Conservation (phyloP, 1,139 yeast genomes). For the Kodamaea anthophila region DNA sequence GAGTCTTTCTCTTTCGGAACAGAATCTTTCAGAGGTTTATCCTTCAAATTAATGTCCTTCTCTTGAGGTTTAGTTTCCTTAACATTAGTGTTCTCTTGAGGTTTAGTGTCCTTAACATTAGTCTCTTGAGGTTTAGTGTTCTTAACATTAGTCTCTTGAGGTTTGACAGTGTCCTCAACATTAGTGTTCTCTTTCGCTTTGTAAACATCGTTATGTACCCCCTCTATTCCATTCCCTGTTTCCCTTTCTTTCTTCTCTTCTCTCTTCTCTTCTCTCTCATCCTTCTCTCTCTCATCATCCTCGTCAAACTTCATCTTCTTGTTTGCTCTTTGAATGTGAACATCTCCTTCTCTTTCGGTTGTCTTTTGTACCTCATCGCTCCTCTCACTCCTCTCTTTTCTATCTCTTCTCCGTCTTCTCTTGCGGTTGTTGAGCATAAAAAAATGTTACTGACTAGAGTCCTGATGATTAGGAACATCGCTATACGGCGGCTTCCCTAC, state of each 20-base stretch:
- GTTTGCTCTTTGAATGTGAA: slow-evolving; percentile 13
- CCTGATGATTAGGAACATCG: background rate
- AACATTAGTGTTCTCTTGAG: slow-evolving; percentile 1
- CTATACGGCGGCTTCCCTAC: too few species aligned
- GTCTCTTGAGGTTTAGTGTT: background rate
- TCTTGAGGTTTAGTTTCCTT: background rate
- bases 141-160: background rate
- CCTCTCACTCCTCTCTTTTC: slow-evolving; percentile 13
- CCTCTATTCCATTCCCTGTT: slow-evolving; percentile 3
- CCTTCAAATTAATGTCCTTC: background rate
- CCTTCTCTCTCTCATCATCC: slow-evolving; percentile 5
- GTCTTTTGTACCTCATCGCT: too few species aligned
- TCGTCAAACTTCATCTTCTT: slow-evolving; percentile 29
- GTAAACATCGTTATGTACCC: background rate
- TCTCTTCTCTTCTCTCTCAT: background rate
- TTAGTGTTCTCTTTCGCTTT: background rate
- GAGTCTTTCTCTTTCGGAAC: background rate
- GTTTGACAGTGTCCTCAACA: background rate
- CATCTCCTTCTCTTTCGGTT: slow-evolving; percentile 6
- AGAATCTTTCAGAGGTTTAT: background rate
- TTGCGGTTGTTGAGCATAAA: too few species aligned
- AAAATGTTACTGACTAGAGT: too few species aligned
- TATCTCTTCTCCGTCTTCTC: slow-evolving; percentile 18
- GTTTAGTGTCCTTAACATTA: background rate
- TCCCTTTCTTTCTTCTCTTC: slow-evolving; percentile 1